Evolutionary conservation across 106 monocot species (phyloP).

Genomic region (Iris macrosiphon): DNA sequence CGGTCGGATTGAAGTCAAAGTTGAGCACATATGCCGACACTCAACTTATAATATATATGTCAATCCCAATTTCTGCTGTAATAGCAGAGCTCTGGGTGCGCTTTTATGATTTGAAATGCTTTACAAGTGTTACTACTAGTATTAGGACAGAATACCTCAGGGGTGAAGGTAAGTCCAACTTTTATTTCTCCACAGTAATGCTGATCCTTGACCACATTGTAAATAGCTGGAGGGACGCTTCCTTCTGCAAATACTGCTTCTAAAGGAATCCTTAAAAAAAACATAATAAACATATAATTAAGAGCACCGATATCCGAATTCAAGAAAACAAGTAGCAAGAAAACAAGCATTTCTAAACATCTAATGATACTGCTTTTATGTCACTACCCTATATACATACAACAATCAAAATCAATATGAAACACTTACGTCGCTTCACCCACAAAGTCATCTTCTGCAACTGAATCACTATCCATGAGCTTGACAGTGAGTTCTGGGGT

Average conservation of each 20-base stretch:
- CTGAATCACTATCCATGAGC: constrained; percentile 41
- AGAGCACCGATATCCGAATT: no score
- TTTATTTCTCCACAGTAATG: constrained; percentile 80
- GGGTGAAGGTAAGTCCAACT: constrained; percentile 67
- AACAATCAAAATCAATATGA: no score
- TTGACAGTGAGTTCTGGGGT: constrained; percentile 25
- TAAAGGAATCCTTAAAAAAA: constrained; percentile 50
- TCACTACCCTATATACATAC: no score
- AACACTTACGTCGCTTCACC: constrained; percentile 41
- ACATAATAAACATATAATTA: no score
- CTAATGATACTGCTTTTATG: no score
- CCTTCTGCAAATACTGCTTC: constrained; percentile 62
- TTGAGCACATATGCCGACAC: no score
- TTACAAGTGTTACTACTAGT: no score
- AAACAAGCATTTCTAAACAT: background rate
- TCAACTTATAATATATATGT: no score
- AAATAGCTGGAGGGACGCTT: constrained; percentile 54
- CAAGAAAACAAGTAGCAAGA: background rate
- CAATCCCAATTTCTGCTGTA: no score
- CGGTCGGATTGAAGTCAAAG: no score
- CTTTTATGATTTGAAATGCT: no score
- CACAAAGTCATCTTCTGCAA: constrained; percentile 33
- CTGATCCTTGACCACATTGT: constrained; percentile 82
- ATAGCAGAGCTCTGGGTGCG: no score
- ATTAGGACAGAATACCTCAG: constrained; percentile 26